A percentile compares a stretch with the other conserved stretches of the same genome.
Conservation (phyloP, 768 basidiomycete species). For the Brasilioporus rufonigricans region DNA sequence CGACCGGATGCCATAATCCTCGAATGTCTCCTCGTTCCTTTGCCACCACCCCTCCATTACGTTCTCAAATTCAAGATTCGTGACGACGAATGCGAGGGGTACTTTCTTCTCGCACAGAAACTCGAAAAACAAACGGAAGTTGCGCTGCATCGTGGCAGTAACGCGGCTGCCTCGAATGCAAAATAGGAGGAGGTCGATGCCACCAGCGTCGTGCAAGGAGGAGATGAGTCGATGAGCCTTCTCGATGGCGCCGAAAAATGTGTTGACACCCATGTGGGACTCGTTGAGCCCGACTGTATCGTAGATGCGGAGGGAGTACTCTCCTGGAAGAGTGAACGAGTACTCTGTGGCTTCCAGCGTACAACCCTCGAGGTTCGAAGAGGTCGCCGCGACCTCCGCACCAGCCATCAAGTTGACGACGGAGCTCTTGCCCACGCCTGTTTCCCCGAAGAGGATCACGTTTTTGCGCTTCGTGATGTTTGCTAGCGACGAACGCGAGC, state of each 20-base stretch:
- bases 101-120: slow-evolving; percentile 6
- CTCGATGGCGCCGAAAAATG: no score
- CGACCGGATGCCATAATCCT: not conserved
- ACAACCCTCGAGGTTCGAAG: not conserved
- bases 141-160: no score
- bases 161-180: slow-evolving; percentile 13
- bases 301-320: not conserved
- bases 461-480: not conserved
- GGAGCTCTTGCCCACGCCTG: no score
- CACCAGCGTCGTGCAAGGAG: slow-evolving; percentile 1
- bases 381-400: not conserved
- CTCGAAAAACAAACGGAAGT: no score
- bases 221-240: no score
- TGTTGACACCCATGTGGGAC: no score
- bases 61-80: not conserved
- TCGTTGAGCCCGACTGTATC: no score
- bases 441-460: no score
- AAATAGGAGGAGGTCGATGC: slow-evolving; percentile 16
- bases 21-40: not conserved
- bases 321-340: not conserved
- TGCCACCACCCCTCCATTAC: not conserved
- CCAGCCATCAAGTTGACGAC: no score
- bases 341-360: no score
- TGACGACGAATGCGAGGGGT: not conserved
- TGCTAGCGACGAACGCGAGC: not conserved